Conservation (phyloP, 2,329 filamentous ascomycete species). For the Xylaria digitata region DNA sequence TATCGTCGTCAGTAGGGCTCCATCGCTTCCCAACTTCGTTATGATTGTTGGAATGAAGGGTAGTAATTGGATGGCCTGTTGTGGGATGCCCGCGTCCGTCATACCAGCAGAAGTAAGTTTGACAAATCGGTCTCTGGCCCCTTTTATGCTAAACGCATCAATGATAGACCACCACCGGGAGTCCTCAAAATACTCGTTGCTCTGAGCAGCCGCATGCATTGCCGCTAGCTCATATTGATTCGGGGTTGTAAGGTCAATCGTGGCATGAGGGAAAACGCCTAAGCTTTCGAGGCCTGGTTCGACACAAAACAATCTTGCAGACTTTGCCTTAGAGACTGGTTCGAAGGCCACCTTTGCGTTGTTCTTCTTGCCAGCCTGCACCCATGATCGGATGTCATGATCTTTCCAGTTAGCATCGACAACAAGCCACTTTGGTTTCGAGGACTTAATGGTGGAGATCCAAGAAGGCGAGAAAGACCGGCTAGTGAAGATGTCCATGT, state of each 20-base stretch:
- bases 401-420: slow-evolving; percentile 89
- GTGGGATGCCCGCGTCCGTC: slow-evolving; percentile 83
- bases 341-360: slow-evolving; percentile 79
- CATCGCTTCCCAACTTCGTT: slow-evolving; percentile 82
- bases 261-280: slow-evolving; percentile 68
- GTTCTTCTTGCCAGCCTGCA: slow-evolving; percentile 68
- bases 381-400: slow-evolving; percentile 73
- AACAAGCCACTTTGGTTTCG: slow-evolving; percentile 79
- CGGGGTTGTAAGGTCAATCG: slow-evolving; percentile 81
- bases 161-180: slow-evolving; percentile 82
- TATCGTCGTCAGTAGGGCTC: slow-evolving; percentile 80
- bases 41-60: slow-evolving; percentile 88
- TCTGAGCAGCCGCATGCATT: slow-evolving; percentile 78
- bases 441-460: slow-evolving; percentile 66
- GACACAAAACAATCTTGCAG: slow-evolving; percentile 72
- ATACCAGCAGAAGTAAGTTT: slow-evolving; percentile 73
- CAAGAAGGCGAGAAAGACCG: slow-evolving; percentile 67
- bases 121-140: slow-evolving; percentile 78
- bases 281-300: slow-evolving; percentile 54
- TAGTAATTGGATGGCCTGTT: slow-evolving; percentile 84
- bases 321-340: slow-evolving; percentile 87
- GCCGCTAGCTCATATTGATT: slow-evolving; percentile 84
- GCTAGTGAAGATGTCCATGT: slow-evolving; percentile 85
- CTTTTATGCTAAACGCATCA: slow-evolving; percentile 80
- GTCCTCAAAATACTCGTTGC: slow-evolving; percentile 74